A percentile compares a stretch with the other conserved stretches of the same genome.
Evolutionary conservation across 768 basidiomycete genomes (phyloP).

Genomic region (Mrakia blollopis): DNA sequence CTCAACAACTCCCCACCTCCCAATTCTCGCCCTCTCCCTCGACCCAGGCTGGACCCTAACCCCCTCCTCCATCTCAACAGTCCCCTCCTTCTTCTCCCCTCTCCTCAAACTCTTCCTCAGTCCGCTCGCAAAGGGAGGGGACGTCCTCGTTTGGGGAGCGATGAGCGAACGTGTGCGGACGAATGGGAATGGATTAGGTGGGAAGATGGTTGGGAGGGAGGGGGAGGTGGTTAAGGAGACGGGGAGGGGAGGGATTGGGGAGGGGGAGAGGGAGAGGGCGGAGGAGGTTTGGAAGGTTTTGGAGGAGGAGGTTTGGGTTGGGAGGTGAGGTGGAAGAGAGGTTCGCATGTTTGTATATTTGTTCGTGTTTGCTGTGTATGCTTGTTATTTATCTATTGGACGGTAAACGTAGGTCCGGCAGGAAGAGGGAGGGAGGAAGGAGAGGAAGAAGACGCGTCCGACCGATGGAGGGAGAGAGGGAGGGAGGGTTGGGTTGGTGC

Average conservation of each 20-base stretch:
- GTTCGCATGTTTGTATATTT: neutral
- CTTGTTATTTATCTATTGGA: too few species aligned
- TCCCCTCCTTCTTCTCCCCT: neutral
- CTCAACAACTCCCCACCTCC: neutral
- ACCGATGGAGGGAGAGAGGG: too few species aligned
- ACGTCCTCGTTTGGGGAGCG: neutral
- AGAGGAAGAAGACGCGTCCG: too few species aligned
- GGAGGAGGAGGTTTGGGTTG: neutral
- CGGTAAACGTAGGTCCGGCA: too few species aligned
- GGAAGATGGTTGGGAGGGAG: neutral
- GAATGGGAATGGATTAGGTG: neutral
- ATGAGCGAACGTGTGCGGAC: neutral
- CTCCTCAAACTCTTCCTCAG: neutral
- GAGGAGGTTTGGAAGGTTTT: neutral
- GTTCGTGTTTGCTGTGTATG: too few species aligned
- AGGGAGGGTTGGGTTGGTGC: too few species aligned
- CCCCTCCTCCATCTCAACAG: neutral
- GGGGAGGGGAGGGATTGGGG: neutral
- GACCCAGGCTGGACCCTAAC: conserved; percentile 1
- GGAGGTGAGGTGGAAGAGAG: neutral
- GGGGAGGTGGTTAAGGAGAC: neutral
- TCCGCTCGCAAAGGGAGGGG: neutral
- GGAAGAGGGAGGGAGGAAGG: too few species aligned
- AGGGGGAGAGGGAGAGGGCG: neutral
- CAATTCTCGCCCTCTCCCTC: conserved; percentile 4